phyloP scores from a whole-genome alignment of 305 asterid genomes.

The Fraxinus velutina region DNA sequence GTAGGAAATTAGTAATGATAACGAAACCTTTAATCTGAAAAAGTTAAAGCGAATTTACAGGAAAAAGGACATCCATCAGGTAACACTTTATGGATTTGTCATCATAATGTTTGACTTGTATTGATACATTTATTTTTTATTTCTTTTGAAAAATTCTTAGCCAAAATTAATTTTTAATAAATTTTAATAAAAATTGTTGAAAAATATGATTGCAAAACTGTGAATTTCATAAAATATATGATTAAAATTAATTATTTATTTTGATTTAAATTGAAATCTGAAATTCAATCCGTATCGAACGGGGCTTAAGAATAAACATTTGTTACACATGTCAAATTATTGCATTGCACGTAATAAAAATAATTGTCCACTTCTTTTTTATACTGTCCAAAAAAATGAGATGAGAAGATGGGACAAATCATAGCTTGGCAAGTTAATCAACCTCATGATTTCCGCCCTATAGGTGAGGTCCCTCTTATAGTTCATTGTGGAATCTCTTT shows the following conservation, averaged over 20 bases:
- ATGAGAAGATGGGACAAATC: too few species aligned
- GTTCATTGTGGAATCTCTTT: background rate
- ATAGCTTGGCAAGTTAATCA: too few species aligned
- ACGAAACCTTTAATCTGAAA: background rate
- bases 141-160: background rate
- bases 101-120: background rate
- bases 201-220: too few species aligned
- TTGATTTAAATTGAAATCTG: too few species aligned
- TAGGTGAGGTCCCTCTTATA: background rate
- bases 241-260: too few species aligned
- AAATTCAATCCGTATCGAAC: too few species aligned
- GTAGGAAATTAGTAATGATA: background rate
- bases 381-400: background rate
- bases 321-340: background rate
- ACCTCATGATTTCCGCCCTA: background rate
- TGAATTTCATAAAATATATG: too few species aligned
- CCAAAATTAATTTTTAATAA: too few species aligned
- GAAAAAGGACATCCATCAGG: background rate
- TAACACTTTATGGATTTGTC: background rate
- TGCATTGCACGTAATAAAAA: background rate
- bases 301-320: too few species aligned
- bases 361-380: too few species aligned
- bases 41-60: background rate
- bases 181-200: too few species aligned
- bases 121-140: background rate